Percentiles rank a stretch among this genome's conserved stretches.
phyloP scores from a whole-genome alignment of 2,329 filamentous ascomycete genomes.

The Diplodia seriata region DNA sequence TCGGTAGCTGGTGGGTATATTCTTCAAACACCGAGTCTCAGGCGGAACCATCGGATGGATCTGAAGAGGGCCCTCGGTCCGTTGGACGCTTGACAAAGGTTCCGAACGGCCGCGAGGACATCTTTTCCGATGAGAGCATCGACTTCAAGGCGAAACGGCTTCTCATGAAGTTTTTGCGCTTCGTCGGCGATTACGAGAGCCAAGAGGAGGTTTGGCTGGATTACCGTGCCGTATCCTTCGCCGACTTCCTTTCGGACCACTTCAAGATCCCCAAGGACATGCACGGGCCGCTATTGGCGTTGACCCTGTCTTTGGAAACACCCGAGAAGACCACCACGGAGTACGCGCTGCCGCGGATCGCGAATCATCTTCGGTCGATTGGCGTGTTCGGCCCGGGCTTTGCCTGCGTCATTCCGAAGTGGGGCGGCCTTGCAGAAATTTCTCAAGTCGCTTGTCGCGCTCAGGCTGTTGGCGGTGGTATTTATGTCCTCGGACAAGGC shows the following conservation, averaged over 20 bases:
- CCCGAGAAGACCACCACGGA: conserved; percentile 65
- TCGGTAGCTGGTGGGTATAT: conserved; percentile 90
- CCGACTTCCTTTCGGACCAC: conserved; percentile 62
- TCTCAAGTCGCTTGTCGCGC: conserved; percentile 91
- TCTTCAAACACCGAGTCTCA: conserved; percentile 40
- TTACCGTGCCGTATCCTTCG: conserved; percentile 62
- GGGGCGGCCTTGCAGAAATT: conserved; percentile 87
- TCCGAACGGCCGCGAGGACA: conserved; percentile 88
- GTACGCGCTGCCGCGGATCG: conserved; percentile 74
- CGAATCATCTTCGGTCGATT: conserved; percentile 83
- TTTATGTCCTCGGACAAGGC: conserved; percentile 83
- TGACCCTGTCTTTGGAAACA: conserved; percentile 74
- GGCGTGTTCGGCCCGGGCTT: conserved; percentile 89
- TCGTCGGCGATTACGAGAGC: conserved; percentile 75
- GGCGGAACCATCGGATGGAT: conserved; percentile 28
- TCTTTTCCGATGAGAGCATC: conserved; percentile 80
- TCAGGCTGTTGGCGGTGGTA: conserved; percentile 85
- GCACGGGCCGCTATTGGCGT: conserved; percentile 68
- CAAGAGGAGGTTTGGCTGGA: conserved; percentile 66
- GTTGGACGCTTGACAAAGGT: conserved; percentile 66
- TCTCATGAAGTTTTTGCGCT: conserved; percentile 93
- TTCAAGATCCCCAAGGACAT: conserved; percentile 68
- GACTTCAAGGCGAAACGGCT: conserved; percentile 81
- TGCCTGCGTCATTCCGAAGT: conserved; percentile 88
- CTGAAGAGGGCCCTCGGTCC: not conserved